Evolutionary conservation across 208 protist species (phyloP), one percentile per base, ranked within the genome.

Genomic region (Trichomonas vaginalis): DNA sequence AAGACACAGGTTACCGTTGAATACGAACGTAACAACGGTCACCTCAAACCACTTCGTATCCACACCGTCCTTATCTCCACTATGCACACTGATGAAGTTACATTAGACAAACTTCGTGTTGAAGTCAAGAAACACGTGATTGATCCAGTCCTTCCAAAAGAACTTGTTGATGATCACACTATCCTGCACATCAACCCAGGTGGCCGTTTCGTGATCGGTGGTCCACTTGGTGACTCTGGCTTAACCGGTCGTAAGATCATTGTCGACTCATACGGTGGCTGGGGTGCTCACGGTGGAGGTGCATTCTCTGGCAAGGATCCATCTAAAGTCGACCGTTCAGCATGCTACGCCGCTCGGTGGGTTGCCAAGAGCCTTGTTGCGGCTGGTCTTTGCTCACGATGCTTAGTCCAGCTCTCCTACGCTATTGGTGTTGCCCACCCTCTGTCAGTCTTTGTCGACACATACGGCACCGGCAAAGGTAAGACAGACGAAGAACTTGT

Each of bases 171-270:
- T 96, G 98, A 98, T 6, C 97, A 99, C 35, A 99, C 96, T 96
- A 99, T 99, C 90, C 99, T 98, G 97, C 98, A 99, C 97, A 96
- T 99, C 82, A 99, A 99, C 97, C 99, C 99, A n/a, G 99, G 98
- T 95, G 99, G 99, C 95, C 96, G 98, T 39, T 99, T 99, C 97
- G 98, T 99, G 95, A 99, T 99, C 97, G 99, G 99, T 96, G 99
- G 99, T 56, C 99, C 99, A 95, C 98, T 99, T 96, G 99, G 98
- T 97, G 99, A 99, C 96, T 98, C 99, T 96, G 99, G 99, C 96
- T 96, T 99, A 9, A 99, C 99, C 95, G 99, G 99, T 95, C 98
- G 99, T 96, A 99, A 99, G 98, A 99, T 99, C 96, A 99, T 99
- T 97, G 98, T 99, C 87, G 99, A 99, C 96, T 99, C 98, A 4